Evolutionary conservation across 176 grass and related monocot genomes (phyloP).

Genomic region (Avena eriantha): DNA sequence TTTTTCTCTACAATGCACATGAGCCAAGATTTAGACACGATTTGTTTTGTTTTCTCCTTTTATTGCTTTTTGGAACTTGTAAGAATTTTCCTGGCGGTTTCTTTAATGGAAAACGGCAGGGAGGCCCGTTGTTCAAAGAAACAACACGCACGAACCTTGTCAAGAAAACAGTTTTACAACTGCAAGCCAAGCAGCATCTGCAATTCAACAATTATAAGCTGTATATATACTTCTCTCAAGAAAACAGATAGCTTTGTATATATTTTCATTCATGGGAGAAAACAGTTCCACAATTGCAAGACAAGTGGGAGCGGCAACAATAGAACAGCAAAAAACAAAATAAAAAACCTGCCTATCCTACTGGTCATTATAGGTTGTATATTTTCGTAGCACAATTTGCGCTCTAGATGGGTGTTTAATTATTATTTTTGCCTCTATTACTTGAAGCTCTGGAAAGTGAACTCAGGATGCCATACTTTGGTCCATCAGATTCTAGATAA

Average conservation of each 20-base stretch:
- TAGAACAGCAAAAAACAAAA: background rate
- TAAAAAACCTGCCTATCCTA: background rate
- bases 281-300: background rate
- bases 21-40: background rate
- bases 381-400: background rate
- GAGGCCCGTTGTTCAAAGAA: background rate
- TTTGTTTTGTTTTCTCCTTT: background rate
- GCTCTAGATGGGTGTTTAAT: background rate
- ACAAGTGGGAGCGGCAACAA: background rate
- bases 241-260: background rate
- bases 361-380: background rate
- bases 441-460: background rate
- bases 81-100: background rate
- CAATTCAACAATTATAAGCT: background rate
- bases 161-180: background rate
- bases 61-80: background rate
- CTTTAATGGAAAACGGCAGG: background rate
- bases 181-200: background rate
- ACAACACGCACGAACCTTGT: background rate
- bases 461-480: conserved; percentile 8
- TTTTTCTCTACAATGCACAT: background rate
- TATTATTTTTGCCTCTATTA: background rate
- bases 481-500: background rate
- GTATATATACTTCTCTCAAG: background rate
- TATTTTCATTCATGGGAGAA: background rate